These are phyloP conservation scores for Mollisiaceae sp. DNA, from an alignment of 2,329 filamentous ascomycete species.

Conservation along the genomic window DNA sequence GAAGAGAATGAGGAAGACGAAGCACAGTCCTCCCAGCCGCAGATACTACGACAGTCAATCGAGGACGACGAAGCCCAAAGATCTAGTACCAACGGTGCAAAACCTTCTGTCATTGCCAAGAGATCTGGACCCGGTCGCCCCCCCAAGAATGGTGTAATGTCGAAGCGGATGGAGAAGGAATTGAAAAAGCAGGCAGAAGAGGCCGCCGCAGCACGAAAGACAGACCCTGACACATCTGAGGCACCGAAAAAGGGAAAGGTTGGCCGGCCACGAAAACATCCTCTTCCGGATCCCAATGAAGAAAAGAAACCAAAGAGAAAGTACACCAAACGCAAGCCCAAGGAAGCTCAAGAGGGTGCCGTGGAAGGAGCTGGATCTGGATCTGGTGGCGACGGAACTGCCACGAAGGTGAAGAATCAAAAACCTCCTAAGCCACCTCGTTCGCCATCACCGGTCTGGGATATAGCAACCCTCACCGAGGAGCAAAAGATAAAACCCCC, in stretches of 20 bases:
- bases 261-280: slow-evolving; percentile 68
- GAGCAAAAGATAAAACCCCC: slow-evolving; percentile 73
- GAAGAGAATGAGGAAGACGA: slow-evolving; percentile 28
- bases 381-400: slow-evolving; percentile 55
- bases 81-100: not conserved
- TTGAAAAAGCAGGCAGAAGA: slow-evolving; percentile 40
- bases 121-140: slow-evolving; percentile 76
- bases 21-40: slow-evolving; percentile 29
- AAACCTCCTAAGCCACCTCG: slow-evolving; percentile 48
- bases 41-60: not conserved
- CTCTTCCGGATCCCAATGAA: slow-evolving; percentile 58
- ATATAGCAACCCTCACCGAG: slow-evolving; percentile 64
- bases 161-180: slow-evolving; percentile 70
- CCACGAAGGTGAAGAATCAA: slow-evolving; percentile 63
- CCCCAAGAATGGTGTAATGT: slow-evolving; percentile 84
- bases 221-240: slow-evolving; percentile 12
- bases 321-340: slow-evolving; percentile 67
- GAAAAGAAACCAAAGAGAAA: slow-evolving; percentile 66
- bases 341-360: slow-evolving; percentile 48
- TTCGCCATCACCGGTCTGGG: slow-evolving; percentile 59
- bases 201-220: slow-evolving; percentile 57
- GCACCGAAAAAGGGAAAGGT: slow-evolving; percentile 51
- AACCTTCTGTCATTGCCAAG: slow-evolving; percentile 23
- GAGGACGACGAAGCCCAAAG: slow-evolving; percentile 18
- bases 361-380: slow-evolving; percentile 53